Percentiles rank a stretch among this genome's conserved stretches.
Evolutionary conservation across 2,329 filamentous ascomycete species (phyloP).

Genomic region (Balansia obtecta): DNA sequence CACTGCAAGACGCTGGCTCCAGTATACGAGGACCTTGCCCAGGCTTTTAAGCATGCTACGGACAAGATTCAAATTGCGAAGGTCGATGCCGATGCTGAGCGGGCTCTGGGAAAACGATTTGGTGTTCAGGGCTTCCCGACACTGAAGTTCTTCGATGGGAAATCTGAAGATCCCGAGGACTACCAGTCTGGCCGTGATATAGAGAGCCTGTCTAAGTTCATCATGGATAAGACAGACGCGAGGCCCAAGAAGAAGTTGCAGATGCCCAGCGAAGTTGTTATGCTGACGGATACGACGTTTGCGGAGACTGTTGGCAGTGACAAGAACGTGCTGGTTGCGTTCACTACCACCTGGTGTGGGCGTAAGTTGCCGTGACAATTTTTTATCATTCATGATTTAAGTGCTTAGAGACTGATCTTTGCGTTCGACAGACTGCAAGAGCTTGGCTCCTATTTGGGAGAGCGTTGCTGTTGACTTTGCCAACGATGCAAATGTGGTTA

Average conservation of each 20-base stretch:
- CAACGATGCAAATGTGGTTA: slow-evolving; percentile 63
- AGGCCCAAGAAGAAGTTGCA: slow-evolving; percentile 67
- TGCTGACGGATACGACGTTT: slow-evolving; percentile 72
- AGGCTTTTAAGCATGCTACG: slow-evolving; percentile 57
- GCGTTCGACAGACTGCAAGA: slow-evolving; percentile 73
- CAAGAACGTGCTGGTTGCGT: slow-evolving; percentile 86
- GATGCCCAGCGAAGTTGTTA: slow-evolving; percentile 61
- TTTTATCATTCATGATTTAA: neutral
- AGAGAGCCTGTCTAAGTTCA: slow-evolving; percentile 69
- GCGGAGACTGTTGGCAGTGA: slow-evolving; percentile 66
- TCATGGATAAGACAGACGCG: slow-evolving; percentile 75
- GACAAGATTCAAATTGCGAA: slow-evolving; percentile 79
- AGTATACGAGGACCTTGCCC: slow-evolving; percentile 81
- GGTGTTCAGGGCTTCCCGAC: slow-evolving; percentile 93
- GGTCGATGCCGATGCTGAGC: slow-evolving; percentile 88
- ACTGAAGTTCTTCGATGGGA: slow-evolving; percentile 94
- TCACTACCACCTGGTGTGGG: slow-evolving; percentile 97
- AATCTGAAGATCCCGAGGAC: slow-evolving; percentile 71
- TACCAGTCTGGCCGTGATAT: slow-evolving; percentile 82
- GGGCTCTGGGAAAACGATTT: slow-evolving; percentile 70
- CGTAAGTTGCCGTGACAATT: slow-evolving; percentile 50
- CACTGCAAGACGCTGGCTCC: slow-evolving; percentile 98
- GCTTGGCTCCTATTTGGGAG: slow-evolving; percentile 82
- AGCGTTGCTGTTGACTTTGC: slow-evolving; percentile 70
- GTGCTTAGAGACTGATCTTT: neutral